Evolutionary conservation across 2,329 filamentous ascomycete species (phyloP), one percentile per base, ranked within the genome.

Genomic region (Fusarium austroafricanum): DNA sequence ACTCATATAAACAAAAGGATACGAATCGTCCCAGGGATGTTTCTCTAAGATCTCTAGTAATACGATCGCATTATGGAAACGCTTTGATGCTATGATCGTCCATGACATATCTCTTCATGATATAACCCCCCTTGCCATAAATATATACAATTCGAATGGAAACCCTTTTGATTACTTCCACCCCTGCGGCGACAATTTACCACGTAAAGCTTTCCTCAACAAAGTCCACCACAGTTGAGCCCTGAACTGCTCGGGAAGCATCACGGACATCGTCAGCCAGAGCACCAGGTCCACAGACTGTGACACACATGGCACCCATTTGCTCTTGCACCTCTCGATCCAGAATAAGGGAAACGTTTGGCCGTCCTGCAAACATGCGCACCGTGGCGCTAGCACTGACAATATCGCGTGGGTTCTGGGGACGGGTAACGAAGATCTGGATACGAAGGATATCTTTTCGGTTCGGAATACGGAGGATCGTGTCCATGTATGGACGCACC

Each of bases 361-460:
- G 95, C 68, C 94, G 89, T 4, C 96, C 95, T 2, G 94, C 92
- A 78, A 93, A 93, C 91, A 98, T 96, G 79, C 94, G 92, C 55
- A 98, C 94, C 6, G 91, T 95, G 4, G 87, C 85, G 56, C 89
- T 93, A 6, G 90, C 89, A 46, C 89, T 93, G 71, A 89, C 85
- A 52, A 97, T 92, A 75, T 96, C 92, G 76, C 89, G 90, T n/a
- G 91, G 89, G 76, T 91, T 92, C 72, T 92, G 90, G 1, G 95
- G 95, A 54, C 93, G 86, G 7, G 96, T 98, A 71, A 98, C 90
- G 80, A 97, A 98, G 46, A 98, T 87, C 72, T 95, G 89, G 73
- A 98, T 92, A 71, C 89, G 90, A 43, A 99, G 86, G 29, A 97
- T 85, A 49, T 97, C 93, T 60, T 92, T 89, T 54, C 94, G 90